Base-by-base conservation (phyloP, 1,284 basidiomycete genomes). In the Trichosporon sp. region DNA sequence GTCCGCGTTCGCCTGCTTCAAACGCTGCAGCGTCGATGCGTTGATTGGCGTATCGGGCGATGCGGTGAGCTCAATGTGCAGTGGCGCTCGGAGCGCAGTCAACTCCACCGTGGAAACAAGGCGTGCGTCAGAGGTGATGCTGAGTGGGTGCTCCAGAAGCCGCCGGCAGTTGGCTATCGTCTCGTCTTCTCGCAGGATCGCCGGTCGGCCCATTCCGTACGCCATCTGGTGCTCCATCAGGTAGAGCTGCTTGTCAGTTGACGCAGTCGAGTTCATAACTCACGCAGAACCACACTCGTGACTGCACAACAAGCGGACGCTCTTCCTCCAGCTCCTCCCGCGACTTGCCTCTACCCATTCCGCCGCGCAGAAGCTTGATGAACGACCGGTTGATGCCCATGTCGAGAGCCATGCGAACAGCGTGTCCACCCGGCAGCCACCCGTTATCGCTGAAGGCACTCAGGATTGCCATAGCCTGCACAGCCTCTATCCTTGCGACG, bases 201-300 rank as follows among this genome's bases (percentile, higher is more conserved):
- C 91, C 0, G 92, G 92, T 25, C 93, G 87, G 6, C 93, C 93
- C 31, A 90, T 94, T 4, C 93, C 93, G 71, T 95, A 95, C 0
- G 92, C 93, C 80, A 95, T 86, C 91, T 95, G 92, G 78, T 94
- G 92, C 74, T 95, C 92, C 74, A 93, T 92, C 27, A 95, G 85
- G 76, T 93, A 95, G 16, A 94, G 83, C 76, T 78, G 56, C 1
- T 2, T 33, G 60, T 61, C 33, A 62, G 60, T 3, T 25, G 29
- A 58, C 1, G 23, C 19, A 21, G n/a, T 25, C 4, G 21, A 14
- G 7, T 6, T 16, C 9, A 10, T 2, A 11, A 75, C 76, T 70
- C 27, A 78, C 76, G 54, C 89, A 91, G 75, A 94, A 92, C 91
- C 91, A 95, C 3, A 88, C 90, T 36, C 92, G 85, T 13, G 90